A percentile compares a stretch with the other conserved stretches of the same genome.
Conservation (phyloP, 2,329 filamentous ascomycete species). For the Sarocladium kiliense region DNA sequence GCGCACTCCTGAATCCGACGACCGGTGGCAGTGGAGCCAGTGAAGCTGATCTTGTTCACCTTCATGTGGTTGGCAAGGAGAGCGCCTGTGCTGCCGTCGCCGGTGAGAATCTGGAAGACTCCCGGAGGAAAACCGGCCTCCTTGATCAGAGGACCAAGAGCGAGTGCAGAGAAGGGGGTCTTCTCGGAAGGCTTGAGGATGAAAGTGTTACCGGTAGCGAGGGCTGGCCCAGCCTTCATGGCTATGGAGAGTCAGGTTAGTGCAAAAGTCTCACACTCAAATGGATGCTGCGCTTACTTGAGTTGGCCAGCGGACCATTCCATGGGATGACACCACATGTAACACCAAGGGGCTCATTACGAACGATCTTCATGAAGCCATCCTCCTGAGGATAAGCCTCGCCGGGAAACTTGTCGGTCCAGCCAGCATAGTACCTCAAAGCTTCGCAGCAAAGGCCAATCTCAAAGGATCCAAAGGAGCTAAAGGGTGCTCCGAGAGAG, state of each 20-base stretch:
- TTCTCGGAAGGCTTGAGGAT: conserved; percentile 41
- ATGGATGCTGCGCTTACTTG: conserved; percentile 7
- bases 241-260: background rate
- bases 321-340: conserved; percentile 42
- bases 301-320: conserved; percentile 39
- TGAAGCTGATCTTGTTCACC: conserved; percentile 59
- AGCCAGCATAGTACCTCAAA: conserved; percentile 23
- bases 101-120: conserved; percentile 35
- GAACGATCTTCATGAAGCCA: conserved; percentile 35
- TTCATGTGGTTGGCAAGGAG: conserved; percentile 21
- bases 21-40: conserved; percentile 63
- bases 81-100: conserved; percentile 29
- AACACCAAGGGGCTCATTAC: conserved; percentile 29
- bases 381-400: conserved; percentile 36
- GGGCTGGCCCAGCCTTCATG: conserved; percentile 33
- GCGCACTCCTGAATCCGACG: conserved; percentile 60
- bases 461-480: conserved; percentile 38
- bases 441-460: conserved; percentile 20
- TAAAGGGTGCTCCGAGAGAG: conserved; percentile 39
- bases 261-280: too few relatives aligned
- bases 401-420: conserved; percentile 33
- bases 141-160: conserved; percentile 27
- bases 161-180: conserved; percentile 29
- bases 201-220: conserved; percentile 37
- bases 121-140: conserved; percentile 39